Conservation (phyloP, 352 stramenopile genomes). For the Pythium sp. region DNA sequence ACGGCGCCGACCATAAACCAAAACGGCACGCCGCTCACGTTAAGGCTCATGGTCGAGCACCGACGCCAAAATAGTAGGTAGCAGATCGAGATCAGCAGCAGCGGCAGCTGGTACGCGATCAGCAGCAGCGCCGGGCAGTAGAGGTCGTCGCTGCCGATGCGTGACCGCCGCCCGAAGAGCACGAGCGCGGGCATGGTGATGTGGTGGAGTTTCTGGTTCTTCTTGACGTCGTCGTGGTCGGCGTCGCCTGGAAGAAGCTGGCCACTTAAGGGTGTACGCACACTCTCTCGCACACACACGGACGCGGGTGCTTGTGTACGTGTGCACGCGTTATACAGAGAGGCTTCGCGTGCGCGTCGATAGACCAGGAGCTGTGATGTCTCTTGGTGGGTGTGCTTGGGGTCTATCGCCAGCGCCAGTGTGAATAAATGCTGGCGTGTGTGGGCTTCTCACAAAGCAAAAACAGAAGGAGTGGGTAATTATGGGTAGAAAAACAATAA, state of each 20-base stretch:
- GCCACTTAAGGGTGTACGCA: too few relatives aligned
- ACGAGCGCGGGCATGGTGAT: constrained; percentile 74
- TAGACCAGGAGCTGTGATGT: too few relatives aligned
- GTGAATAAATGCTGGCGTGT: too few relatives aligned
- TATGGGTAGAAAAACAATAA: too few relatives aligned
- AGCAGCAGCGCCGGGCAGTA: constrained; percentile 81
- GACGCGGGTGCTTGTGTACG: neutral
- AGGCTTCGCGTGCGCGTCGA: too few relatives aligned
- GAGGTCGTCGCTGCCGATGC: constrained; percentile 83
- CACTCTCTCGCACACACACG: neutral
- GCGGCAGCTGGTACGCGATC: constrained; percentile 72
- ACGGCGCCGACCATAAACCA: constrained; percentile 74
- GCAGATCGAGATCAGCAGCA: constrained; percentile 55
- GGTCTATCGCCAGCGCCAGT: too few relatives aligned
- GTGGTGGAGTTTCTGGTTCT: neutral
- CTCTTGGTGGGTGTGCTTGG: too few relatives aligned
- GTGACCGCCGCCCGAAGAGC: constrained; percentile 76
- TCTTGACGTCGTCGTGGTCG: neutral
- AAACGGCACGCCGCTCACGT: constrained; percentile 62
- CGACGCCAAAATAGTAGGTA: constrained; percentile 62
- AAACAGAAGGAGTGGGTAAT: too few relatives aligned
- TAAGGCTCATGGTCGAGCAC: constrained; percentile 64
- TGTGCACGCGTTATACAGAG: neutral
- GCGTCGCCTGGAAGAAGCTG: neutral
- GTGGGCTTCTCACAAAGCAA: too few relatives aligned